These are phyloP conservation scores for Colletotrichum incanum DNA, from an alignment of 2,329 filamentous ascomycete species.

Conservation along the genomic window DNA sequence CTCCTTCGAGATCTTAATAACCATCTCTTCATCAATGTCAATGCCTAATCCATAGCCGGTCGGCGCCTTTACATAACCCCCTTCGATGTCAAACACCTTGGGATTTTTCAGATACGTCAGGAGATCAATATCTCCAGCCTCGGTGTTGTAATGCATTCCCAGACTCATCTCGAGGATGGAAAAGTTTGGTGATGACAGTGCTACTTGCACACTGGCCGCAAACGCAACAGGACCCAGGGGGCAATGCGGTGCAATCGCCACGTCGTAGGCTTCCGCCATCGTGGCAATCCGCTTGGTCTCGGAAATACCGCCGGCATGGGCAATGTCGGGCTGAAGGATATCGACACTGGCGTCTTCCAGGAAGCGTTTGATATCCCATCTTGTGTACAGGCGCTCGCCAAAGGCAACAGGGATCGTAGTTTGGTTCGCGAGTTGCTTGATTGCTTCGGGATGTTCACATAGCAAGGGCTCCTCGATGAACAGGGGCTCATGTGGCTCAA, in stretches of 20 bases:
- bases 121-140: conserved; percentile 62
- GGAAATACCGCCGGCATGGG: conserved; percentile 76
- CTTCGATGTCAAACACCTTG: conserved; percentile 69
- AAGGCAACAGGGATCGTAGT: conserved; percentile 75
- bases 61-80: conserved; percentile 70
- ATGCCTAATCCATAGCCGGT: conserved; percentile 72
- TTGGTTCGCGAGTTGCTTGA: conserved; percentile 70
- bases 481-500: conserved; percentile 74
- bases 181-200: conserved; percentile 69
- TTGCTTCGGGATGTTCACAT: conserved; percentile 72
- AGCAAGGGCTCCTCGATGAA: conserved; percentile 79
- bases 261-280: conserved; percentile 78
- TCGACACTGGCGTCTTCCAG: conserved; percentile 75
- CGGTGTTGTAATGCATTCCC: conserved; percentile 79
- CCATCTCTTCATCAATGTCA: conserved; percentile 75
- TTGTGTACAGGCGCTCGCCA: conserved; percentile 75
- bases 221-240: conserved; percentile 77
- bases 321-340: conserved; percentile 76
- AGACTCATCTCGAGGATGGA: conserved; percentile 79
- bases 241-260: conserved; percentile 76
- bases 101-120: conserved; percentile 73
- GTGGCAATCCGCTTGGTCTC: conserved; percentile 74
- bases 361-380: conserved; percentile 78
- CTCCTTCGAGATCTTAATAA: conserved; percentile 66
- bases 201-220: conserved; percentile 76